phyloP scores from a whole-genome alignment of 2,329 filamentous ascomycete species.

The Fulvia fulva region DNA sequence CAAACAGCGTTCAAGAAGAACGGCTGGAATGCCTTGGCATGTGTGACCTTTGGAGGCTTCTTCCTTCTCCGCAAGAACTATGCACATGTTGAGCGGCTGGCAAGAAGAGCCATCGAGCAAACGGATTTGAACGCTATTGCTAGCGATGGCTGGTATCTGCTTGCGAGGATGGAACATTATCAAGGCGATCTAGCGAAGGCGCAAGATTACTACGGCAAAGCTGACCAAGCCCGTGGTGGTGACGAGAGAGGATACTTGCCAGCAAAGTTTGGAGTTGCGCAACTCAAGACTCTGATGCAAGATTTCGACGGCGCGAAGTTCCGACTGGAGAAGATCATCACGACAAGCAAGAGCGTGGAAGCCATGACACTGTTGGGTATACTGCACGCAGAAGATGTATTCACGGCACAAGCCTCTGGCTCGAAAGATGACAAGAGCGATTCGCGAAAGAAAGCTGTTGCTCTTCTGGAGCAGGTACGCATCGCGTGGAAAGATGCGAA shows the following conservation, averaged over 20 bases:
- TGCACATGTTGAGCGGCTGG: conserved; percentile 76
- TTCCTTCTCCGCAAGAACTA: conserved; percentile 81
- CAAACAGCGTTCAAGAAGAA: conserved; percentile 92
- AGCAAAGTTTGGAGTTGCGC: conserved; percentile 89
- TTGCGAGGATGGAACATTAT: conserved; percentile 88
- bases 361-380: conserved; percentile 90
- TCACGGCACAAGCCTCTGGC: conserved; percentile 66
- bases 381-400: conserved; percentile 90
- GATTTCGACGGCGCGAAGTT: conserved; percentile 92
- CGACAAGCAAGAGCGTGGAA: conserved; percentile 65
- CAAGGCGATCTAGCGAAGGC: conserved; percentile 70
- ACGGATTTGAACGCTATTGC: conserved; percentile 96
- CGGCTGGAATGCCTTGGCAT: conserved; percentile 84
- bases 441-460: conserved; percentile 81
- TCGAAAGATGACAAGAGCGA: conserved; percentile 81
- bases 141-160: conserved; percentile 94
- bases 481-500: conserved; percentile 90
- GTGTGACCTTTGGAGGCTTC: conserved; percentile 83
- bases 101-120: conserved; percentile 88
- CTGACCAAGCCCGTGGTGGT: conserved; percentile 87
- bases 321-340: conserved; percentile 84
- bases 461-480: conserved; percentile 77
- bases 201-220: conserved; percentile 79
- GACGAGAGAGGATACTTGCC: conserved; percentile 88
- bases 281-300: conserved; percentile 77